Conservation (phyloP, 1,284 basidiomycete species). For the Trametes polyzona region DNA sequence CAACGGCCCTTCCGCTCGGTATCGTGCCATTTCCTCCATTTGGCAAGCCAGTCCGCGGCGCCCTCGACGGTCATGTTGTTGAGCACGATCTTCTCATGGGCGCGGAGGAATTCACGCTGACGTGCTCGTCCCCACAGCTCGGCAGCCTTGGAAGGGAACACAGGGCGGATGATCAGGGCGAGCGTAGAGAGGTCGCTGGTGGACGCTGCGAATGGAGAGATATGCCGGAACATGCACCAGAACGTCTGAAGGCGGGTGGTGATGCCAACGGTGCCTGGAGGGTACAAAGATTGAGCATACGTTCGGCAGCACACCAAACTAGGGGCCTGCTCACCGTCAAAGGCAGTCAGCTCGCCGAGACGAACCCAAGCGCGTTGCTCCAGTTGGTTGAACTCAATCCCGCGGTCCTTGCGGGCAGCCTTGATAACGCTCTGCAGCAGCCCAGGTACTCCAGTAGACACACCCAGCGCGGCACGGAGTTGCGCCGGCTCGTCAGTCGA, state of each 20-base stretch:
- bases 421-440: slow-evolving; percentile 41
- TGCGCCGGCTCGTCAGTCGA: slow-evolving; percentile 41
- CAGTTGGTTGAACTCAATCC: slow-evolving; percentile 46
- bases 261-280: slow-evolving; percentile 39
- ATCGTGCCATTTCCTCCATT: slow-evolving; percentile 38
- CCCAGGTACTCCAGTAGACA: slow-evolving; percentile 45
- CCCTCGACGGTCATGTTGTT: slow-evolving; percentile 51
- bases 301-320: not conserved
- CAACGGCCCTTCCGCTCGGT: slow-evolving; percentile 37
- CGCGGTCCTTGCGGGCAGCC: slow-evolving; percentile 33
- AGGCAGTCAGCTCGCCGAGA: slow-evolving; percentile 53
- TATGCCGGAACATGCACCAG: slow-evolving; percentile 49
- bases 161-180: slow-evolving; percentile 53
- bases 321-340: slow-evolving; percentile 40
- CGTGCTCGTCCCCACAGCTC: slow-evolving; percentile 38
- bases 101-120: slow-evolving; percentile 40
- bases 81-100: slow-evolving; percentile 60
- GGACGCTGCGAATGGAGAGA: slow-evolving; percentile 42
- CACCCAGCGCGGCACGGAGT: slow-evolving; percentile 45
- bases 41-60: slow-evolving; percentile 47
- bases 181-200: slow-evolving; percentile 59
- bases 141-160: slow-evolving; percentile 43
- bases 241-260: slow-evolving; percentile 53
- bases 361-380: slow-evolving; percentile 58
- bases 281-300: not conserved